Evolutionary conservation across 805 yeast genomes (phyloP).

Genomic region (Lipomyces yamanashiensis): DNA sequence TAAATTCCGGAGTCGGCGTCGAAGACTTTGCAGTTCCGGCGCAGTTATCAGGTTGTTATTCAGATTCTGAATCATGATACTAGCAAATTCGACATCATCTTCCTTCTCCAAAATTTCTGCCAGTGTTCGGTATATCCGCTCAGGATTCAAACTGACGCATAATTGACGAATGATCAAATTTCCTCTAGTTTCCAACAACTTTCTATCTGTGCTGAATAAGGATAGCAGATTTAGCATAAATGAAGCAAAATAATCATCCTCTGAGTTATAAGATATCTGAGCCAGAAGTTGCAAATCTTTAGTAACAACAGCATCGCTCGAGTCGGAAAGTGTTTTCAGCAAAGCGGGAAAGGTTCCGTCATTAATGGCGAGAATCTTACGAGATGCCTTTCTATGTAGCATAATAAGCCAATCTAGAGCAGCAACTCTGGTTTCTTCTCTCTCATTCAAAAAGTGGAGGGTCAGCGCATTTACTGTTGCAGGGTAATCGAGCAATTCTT

Average conservation of each 20-base stretch:
- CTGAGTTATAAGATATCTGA: slow-evolving; percentile 69
- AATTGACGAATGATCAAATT: slow-evolving; percentile 83
- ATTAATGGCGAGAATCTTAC: slow-evolving; percentile 52
- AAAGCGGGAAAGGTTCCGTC: slow-evolving; percentile 76
- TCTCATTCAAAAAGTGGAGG: slow-evolving; percentile 70
- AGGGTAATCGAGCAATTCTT: slow-evolving; percentile 52
- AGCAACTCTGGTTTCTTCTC: slow-evolving; percentile 80
- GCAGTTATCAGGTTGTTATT: slow-evolving; percentile 86
- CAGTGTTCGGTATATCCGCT: slow-evolving; percentile 77
- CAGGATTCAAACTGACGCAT: slow-evolving; percentile 80
- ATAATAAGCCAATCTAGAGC: slow-evolving; percentile 88
- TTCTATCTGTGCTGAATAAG: slow-evolving; percentile 71
- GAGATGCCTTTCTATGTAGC: slow-evolving; percentile 72
- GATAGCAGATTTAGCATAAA: slow-evolving; percentile 74
- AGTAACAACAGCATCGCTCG: slow-evolving; percentile 77
- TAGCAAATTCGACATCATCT: slow-evolving; percentile 71
- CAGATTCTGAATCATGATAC: slow-evolving; percentile 82
- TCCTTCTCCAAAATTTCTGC: slow-evolving; percentile 70
- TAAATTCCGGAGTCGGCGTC: slow-evolving; percentile 68
- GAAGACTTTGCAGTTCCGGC: slow-evolving; percentile 71
- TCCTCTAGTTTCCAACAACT: slow-evolving; percentile 70
- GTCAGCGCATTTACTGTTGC: slow-evolving; percentile 73
- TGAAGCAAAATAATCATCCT: slow-evolving; percentile 73
- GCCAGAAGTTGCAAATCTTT: slow-evolving; percentile 74
- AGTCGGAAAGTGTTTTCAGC: slow-evolving; percentile 71